These are phyloP conservation scores for Tillandsia fasciculata DNA, from an alignment of 176 grass and related monocot genomes.

Conservation along the genomic window DNA sequence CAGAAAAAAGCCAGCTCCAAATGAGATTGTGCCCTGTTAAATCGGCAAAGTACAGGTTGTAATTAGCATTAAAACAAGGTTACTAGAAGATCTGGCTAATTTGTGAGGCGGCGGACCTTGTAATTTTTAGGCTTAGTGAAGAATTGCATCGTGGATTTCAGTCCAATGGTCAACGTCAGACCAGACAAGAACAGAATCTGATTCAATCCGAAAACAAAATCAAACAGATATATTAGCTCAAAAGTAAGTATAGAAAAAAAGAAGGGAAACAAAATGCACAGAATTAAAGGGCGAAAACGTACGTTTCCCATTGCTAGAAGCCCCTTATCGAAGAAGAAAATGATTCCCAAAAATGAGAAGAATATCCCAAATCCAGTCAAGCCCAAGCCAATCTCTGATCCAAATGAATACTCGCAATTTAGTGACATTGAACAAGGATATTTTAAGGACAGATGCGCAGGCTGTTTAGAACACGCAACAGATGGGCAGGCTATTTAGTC, in stretches of 20 bases:
- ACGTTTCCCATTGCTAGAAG: constrained; percentile 90
- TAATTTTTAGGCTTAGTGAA: constrained; percentile 87
- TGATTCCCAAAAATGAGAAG: constrained; percentile 75
- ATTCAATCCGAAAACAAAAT: not conserved
- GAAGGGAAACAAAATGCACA: not conserved
- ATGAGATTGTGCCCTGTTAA: constrained; percentile 64
- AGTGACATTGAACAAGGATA: not conserved
- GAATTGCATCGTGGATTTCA: constrained; percentile 70
- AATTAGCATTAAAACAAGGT: not conserved
- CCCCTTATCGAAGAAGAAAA: constrained; percentile 89
- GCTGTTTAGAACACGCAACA: not conserved
- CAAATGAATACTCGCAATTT: not conserved
- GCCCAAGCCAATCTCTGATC: constrained; percentile 71
- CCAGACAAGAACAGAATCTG: constrained; percentile 80
- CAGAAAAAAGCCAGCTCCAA: constrained; percentile 55
- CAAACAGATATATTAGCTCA: constrained; percentile 9
- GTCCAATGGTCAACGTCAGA: constrained; percentile 69
- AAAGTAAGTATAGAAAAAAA: not conserved
- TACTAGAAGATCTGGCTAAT: not conserved
- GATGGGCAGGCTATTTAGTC: not conserved
- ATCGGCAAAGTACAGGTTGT: not conserved
- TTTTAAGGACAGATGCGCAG: not conserved
- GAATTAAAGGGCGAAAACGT: constrained; percentile 7
- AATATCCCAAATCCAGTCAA: constrained; percentile 75
- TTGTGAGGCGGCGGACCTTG: constrained; percentile 27